Evolutionary conservation across 2,329 filamentous ascomycete species (phyloP).

Genomic region (Arthrobotrys sphaeroides): DNA sequence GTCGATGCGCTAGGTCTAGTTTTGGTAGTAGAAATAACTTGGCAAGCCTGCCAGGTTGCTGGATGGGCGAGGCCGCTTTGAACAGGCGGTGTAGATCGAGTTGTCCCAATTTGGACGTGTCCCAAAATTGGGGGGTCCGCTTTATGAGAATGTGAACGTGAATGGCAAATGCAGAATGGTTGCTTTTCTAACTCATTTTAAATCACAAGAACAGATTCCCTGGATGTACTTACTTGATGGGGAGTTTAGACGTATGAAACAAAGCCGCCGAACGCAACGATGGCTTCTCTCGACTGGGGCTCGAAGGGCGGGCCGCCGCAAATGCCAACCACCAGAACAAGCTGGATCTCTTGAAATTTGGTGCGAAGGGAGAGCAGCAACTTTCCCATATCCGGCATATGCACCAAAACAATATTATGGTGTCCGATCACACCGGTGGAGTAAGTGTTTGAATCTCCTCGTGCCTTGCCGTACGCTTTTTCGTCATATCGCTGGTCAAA

Average conservation of each 20-base stretch:
- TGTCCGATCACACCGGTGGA: conserved; percentile 57
- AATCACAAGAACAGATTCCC: neutral
- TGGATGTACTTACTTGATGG: neutral
- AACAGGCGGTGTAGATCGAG: too few relatives aligned
- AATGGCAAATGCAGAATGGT: neutral
- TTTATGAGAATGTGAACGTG: neutral
- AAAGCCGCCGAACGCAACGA: too few relatives aligned
- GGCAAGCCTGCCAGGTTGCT: too few relatives aligned
- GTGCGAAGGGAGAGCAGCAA: conserved; percentile 52
- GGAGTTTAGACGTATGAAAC: neutral
- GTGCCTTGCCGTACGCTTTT: conserved; percentile 55
- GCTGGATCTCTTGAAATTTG: conserved; percentile 55
- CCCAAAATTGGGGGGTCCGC: neutral
- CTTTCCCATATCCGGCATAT: conserved; percentile 59
- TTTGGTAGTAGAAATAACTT: too few relatives aligned
- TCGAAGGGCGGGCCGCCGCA: conserved; percentile 30
- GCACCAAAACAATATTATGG: conserved; percentile 59
- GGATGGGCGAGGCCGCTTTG: too few relatives aligned
- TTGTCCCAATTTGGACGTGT: too few relatives aligned
- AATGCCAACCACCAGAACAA: conserved; percentile 54
- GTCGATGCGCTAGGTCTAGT: too few relatives aligned
- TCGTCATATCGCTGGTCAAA: neutral
- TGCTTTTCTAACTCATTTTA: neutral
- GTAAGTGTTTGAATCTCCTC: conserved; percentile 59
- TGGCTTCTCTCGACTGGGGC: neutral